Evolutionary conservation across 768 basidiomycete species (phyloP).

Genomic region (Vishniacozyma victoriae): DNA sequence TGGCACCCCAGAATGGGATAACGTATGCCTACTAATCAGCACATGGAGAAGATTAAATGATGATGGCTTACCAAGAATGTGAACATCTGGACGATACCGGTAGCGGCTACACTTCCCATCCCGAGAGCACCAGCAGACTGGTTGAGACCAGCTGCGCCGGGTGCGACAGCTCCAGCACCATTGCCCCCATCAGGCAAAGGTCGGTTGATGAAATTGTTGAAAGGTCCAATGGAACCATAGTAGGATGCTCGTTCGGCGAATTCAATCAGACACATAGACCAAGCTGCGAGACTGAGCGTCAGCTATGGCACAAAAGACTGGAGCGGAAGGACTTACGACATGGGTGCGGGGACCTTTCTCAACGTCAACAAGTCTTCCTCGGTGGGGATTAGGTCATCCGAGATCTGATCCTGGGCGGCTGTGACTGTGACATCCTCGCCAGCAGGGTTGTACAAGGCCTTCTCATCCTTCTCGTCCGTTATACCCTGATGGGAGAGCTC

Average conservation of each 20-base stretch:
- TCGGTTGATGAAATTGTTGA: conserved; percentile 39
- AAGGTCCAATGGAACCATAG: conserved; percentile 30
- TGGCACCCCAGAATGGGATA: conserved; percentile 42
- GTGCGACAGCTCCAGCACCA: conserved; percentile 34
- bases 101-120: conserved; percentile 27
- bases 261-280: conserved; percentile 46
- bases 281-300: conserved; percentile 1
- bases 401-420: conserved; percentile 6
- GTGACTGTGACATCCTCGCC: neutral
- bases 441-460: neutral
- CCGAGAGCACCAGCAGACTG: conserved; percentile 41
- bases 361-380: conserved; percentile 34
- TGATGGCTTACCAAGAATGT: conserved; percentile 38
- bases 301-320: neutral
- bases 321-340: neutral
- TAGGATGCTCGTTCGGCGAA: conserved; percentile 45
- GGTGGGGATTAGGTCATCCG: conserved; percentile 23
- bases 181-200: conserved; percentile 41
- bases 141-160: conserved; percentile 21
- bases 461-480: conserved; percentile 3
- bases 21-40: conserved; percentile 33
- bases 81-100: conserved; percentile 30
- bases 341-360: conserved; percentile 15
- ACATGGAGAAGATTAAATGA: conserved; percentile 1
- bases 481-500: too few species aligned